Conservation (phyloP, 371 early-diverging fungal genomes). For the Lichtheimia ornata region DNA sequence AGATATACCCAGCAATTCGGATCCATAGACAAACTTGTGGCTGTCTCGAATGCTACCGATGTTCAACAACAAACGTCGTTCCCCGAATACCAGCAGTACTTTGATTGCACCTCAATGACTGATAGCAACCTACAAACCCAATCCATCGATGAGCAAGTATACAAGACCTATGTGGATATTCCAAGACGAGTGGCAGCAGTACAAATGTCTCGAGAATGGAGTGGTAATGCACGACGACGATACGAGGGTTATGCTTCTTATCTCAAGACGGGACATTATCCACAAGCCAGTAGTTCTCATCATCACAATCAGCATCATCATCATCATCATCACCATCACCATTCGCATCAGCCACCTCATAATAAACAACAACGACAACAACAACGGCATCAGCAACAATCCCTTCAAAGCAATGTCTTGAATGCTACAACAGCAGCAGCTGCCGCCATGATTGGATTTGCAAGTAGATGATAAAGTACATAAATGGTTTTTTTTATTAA, state of each 20-base stretch:
- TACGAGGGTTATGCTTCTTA: slow-evolving; percentile 55
- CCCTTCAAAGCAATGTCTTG: slow-evolving; percentile 10
- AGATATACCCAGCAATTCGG: slow-evolving; percentile 60
- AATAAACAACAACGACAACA: slow-evolving; percentile 1
- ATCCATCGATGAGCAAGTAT: slow-evolving; percentile 49
- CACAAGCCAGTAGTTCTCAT: slow-evolving; percentile 5
- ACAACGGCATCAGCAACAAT: background rate
- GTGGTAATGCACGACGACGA: slow-evolving; percentile 37
- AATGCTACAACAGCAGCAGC: slow-evolving; percentile 13
- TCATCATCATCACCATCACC: background rate
- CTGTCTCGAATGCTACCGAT: slow-evolving; percentile 23
- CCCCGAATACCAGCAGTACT: slow-evolving; percentile 52
- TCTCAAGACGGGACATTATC: slow-evolving; percentile 38
- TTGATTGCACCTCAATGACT: slow-evolving; percentile 36
- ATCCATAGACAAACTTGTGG: slow-evolving; percentile 35
- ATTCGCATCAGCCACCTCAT: too few relatives aligned
- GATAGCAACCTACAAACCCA: slow-evolving; percentile 32
- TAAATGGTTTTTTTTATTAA: slow-evolving; percentile 21
- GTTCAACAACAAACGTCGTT: slow-evolving; percentile 12
- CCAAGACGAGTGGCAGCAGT: slow-evolving; percentile 46
- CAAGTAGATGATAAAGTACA: slow-evolving; percentile 1
- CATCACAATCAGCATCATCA: background rate
- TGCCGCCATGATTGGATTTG: slow-evolving; percentile 3
- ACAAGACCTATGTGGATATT: slow-evolving; percentile 47
- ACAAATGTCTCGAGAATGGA: slow-evolving; percentile 41